phyloP scores from a whole-genome alignment of 1,284 basidiomycete species.

The Apiotrichum brassicae region DNA sequence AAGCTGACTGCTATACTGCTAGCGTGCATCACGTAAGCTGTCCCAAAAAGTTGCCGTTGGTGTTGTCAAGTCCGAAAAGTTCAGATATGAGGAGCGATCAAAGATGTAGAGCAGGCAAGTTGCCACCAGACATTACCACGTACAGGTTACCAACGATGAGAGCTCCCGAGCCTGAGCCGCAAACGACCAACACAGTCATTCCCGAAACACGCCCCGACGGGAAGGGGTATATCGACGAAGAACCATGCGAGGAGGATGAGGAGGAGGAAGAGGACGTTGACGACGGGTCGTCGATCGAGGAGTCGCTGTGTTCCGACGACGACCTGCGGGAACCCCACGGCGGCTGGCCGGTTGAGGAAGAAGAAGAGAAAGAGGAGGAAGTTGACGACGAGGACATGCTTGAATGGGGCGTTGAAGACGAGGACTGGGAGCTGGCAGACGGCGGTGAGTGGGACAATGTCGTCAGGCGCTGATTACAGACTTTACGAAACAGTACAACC shows the following conservation, averaged over 20 bases:
- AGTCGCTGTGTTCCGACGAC: conserved; percentile 20
- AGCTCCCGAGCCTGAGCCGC: no score
- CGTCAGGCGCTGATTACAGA: conserved; percentile 52
- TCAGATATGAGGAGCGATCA: no score
- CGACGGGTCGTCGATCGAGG: conserved; percentile 24
- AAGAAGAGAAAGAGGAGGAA: conserved; percentile 5
- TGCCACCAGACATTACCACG: no score
- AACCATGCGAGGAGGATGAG: conserved; percentile 3
- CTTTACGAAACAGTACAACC: conserved; percentile 95
- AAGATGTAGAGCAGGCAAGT: no score
- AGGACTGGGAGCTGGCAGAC: conserved; percentile 81
- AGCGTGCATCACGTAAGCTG: no score
- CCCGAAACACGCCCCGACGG: conserved; percentile 13
- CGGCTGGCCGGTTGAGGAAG: background rate
- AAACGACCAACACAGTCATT: no score
- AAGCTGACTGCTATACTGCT: no score
- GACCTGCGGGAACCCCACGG: background rate
- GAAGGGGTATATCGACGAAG: conserved; percentile 25
- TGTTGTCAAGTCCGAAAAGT: no score
- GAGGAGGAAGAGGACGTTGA: background rate
- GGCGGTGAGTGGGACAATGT: conserved; percentile 47
- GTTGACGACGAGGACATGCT: conserved; percentile 31
- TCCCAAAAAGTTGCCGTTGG: no score
- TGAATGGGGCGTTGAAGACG: conserved; percentile 63
- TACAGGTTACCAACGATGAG: no score